Conservation (phyloP, 164 flowering plant species). For the Annona cherimola region DNA sequence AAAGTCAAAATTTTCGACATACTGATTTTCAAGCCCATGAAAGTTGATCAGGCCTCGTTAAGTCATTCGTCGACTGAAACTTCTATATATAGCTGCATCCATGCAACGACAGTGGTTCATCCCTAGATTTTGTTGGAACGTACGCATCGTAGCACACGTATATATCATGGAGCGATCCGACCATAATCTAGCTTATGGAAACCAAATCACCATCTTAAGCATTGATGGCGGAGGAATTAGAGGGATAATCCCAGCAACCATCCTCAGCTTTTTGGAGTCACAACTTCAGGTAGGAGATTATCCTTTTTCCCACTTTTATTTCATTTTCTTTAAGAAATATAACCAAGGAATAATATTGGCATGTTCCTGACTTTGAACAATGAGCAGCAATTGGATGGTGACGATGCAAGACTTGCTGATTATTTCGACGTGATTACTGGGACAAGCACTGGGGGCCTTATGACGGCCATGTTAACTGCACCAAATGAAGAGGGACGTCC, state of each 20-base stretch:
- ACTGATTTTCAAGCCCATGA: too few species aligned
- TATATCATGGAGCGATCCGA: too few species aligned
- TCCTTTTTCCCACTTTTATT: too few species aligned
- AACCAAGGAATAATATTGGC: neutral
- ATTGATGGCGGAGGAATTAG: constrained; percentile 13
- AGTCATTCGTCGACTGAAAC: too few species aligned
- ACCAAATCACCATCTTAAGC: constrained; percentile 8
- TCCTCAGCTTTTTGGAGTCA: constrained; percentile 10
- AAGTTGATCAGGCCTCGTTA: too few species aligned
- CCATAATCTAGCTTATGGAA: neutral
- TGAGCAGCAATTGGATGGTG: constrained; percentile 21
- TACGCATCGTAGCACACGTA: too few species aligned
- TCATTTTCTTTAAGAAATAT: too few species aligned
- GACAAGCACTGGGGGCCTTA: constrained; percentile 27
- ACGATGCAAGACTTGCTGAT: constrained; percentile 27
- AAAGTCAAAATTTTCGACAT: too few species aligned
- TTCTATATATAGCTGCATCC: too few species aligned
- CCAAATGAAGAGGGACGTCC: constrained; percentile 35
- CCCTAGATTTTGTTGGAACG: too few species aligned
- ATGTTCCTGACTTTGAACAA: neutral
- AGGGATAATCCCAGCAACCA: constrained; percentile 11
- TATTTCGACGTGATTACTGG: constrained; percentile 28
- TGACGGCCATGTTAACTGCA: constrained; percentile 31
- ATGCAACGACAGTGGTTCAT: too few species aligned
- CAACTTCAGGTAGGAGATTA: constrained; percentile 7